These are phyloP conservation scores for Phyllosticta capitalensis DNA, from an alignment of 2,329 filamentous ascomycete genomes.

Conservation along the genomic window DNA sequence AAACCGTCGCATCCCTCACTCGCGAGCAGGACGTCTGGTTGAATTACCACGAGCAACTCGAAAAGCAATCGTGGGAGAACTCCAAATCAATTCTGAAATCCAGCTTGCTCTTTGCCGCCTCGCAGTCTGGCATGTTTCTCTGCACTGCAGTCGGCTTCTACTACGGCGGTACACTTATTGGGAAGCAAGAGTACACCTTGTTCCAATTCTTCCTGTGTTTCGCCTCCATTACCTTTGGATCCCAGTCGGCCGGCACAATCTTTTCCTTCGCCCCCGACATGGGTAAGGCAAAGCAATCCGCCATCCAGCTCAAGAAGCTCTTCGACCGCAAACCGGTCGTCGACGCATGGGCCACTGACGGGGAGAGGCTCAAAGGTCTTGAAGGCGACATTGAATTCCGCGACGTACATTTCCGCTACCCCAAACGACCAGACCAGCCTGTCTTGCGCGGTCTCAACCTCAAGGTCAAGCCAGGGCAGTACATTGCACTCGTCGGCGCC, in stretches of 20 bases:
- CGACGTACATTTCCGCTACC: constrained; percentile 89
- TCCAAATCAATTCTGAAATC: constrained; percentile 67
- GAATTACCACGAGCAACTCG: constrained; percentile 60
- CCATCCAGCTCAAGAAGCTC: constrained; percentile 63
- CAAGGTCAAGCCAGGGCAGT: constrained; percentile 63
- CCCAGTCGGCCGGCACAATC: constrained; percentile 81
- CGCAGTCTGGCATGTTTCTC: constrained; percentile 75
- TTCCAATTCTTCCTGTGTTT: constrained; percentile 94
- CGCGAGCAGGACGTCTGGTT: constrained; percentile 71
- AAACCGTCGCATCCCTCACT: constrained; percentile 85
- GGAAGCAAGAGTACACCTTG: constrained; percentile 56
- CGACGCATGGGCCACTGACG: constrained; percentile 68
- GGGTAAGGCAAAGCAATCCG: constrained; percentile 82
- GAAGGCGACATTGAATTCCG: constrained; percentile 77
- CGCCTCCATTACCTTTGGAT: constrained; percentile 77
- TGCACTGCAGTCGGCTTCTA: constrained; percentile 77
- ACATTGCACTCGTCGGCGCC: constrained; percentile 78
- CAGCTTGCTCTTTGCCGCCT: constrained; percentile 69
- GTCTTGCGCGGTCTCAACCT: constrained; percentile 77
- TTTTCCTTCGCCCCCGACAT: constrained; percentile 89
- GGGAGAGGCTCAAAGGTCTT: constrained; percentile 50
- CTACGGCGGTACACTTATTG: constrained; percentile 76
- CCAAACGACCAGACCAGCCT: constrained; percentile 79
- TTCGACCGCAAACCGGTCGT: constrained; percentile 73
- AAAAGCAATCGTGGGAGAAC: constrained; percentile 55